Percentiles rank a stretch among this genome's conserved stretches.
Conservation (phyloP, 164 flowering plant genomes). For the Brasenia schreberi region DNA sequence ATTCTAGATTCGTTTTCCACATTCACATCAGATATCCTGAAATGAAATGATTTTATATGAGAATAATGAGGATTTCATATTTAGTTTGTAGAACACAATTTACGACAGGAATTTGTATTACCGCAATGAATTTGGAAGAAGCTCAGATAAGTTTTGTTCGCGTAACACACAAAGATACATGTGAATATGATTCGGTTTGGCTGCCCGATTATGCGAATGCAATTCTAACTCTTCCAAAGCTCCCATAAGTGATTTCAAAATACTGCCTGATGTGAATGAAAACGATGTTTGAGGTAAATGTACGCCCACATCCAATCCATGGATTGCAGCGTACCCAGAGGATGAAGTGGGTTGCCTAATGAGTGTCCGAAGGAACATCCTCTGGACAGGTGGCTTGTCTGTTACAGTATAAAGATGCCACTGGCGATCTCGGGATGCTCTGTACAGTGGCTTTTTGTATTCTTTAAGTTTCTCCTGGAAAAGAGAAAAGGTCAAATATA, state of each 20-base stretch:
- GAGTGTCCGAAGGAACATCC: constrained; percentile 93
- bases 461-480: constrained; percentile 91
- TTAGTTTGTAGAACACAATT: no score
- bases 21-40: background rate
- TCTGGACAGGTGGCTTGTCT: constrained; percentile 59
- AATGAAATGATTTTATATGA: background rate
- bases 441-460: constrained; percentile 59
- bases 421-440: constrained; percentile 94
- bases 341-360: constrained; percentile 64
- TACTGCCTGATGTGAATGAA: constrained; percentile 74
- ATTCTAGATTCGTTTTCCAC: constrained; percentile 30
- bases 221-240: constrained; percentile 97
- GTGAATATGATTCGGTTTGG: constrained; percentile 82
- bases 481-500: background rate
- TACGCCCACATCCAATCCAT: constrained; percentile 25
- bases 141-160: constrained; percentile 76
- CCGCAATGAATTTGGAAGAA: constrained; percentile 43
- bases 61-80: background rate
- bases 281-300: constrained; percentile 20
- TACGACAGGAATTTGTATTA: background rate
- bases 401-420: constrained; percentile 90
- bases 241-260: constrained; percentile 73
- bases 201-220: constrained; percentile 57
- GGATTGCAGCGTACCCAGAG: constrained; percentile 40
- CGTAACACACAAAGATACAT: constrained; percentile 83